A percentile compares a stretch with the other conserved stretches of the same genome.
phyloP scores from a whole-genome alignment of 2,329 filamentous ascomycete species.

The Sclerotinia sclerotiorum region DNA sequence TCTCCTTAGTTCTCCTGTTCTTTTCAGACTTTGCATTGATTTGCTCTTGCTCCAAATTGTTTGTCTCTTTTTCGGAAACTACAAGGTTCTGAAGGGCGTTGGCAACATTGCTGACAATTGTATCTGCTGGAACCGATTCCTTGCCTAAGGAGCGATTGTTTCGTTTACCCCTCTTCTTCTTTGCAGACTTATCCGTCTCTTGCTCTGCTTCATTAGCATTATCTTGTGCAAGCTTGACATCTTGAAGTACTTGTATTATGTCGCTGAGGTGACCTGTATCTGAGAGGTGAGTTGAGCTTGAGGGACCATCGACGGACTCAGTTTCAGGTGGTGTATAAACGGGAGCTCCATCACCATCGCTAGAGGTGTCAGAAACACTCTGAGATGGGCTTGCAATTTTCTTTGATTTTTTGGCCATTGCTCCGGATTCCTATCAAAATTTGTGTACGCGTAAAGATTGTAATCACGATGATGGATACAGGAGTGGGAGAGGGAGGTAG shows the following conservation, averaged over 20 bases:
- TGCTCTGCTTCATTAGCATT: background rate
- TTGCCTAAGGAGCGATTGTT: background rate
- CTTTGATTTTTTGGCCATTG: constrained; percentile 7
- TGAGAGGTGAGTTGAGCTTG: background rate
- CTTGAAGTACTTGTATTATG: background rate
- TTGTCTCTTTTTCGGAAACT: background rate
- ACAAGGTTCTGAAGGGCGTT: background rate
- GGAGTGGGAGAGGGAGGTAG: no score
- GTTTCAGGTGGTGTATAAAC: constrained; percentile 18
- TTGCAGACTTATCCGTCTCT: background rate
- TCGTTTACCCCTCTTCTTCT: background rate
- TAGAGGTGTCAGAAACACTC: background rate
- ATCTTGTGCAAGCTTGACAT: background rate
- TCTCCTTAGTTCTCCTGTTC: background rate
- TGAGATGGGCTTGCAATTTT: background rate
- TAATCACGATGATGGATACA: background rate
- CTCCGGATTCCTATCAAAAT: background rate
- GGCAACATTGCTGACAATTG: background rate
- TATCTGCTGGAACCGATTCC: background rate
- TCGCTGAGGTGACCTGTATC: background rate
- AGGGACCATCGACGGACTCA: background rate
- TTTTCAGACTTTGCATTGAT: background rate
- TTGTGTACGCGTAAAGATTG: background rate
- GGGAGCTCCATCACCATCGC: constrained; percentile 9
- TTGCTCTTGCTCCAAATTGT: background rate